Base-by-base conservation (phyloP, 768 basidiomycete species). In the Termitomyces sp. region DNA sequence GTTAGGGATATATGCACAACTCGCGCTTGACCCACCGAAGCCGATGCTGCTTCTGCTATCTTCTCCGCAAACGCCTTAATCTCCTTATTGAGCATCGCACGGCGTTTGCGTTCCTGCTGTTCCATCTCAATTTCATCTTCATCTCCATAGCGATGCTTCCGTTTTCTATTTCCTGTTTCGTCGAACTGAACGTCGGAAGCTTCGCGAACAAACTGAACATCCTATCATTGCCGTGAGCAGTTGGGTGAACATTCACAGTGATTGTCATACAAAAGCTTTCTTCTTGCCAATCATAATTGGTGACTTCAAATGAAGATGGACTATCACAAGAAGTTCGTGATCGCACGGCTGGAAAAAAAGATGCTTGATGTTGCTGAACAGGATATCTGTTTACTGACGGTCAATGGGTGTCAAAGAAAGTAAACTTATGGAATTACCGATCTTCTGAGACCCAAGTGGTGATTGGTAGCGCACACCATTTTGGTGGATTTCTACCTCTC, bases 261-360 rank as follows among this genome's bases (percentile, higher is more conserved):
- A 50, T 42, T 2, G 7, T 76, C 85, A 49, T 64, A 94, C 93
- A 64, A 90, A 92, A 21, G 97, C 85, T 71, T 98, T 99, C 75
- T 94, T 97, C 77, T 98, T 98, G 58, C 97, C 96, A 62, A 99
- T 91, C 82, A 98, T 96, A 68, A 99, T 98, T 0, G 97, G 97
- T 0, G 93, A 83, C 70, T 83, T 97, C 49, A 99, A 78, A 68
- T 98, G 91, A 49, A 97, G 72, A 68, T 99, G 97, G 32, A 97
- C 84, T 58, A 99, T 87, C 53, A 97, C 95, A 51, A 98, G 79
- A 19, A 98, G 75, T 69, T 99, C 97, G 61, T 92, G 86, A 60
- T 99, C 97, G 64, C 96, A 98, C 2, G 97, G 96, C 66, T 99
- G 97, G 82, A 99, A 98, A 75, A 98, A 97, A 10, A 98, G 77